Base-by-base conservation (phyloP, 2,329 filamentous ascomycete species). In the Monosporascus sp. region DNA sequence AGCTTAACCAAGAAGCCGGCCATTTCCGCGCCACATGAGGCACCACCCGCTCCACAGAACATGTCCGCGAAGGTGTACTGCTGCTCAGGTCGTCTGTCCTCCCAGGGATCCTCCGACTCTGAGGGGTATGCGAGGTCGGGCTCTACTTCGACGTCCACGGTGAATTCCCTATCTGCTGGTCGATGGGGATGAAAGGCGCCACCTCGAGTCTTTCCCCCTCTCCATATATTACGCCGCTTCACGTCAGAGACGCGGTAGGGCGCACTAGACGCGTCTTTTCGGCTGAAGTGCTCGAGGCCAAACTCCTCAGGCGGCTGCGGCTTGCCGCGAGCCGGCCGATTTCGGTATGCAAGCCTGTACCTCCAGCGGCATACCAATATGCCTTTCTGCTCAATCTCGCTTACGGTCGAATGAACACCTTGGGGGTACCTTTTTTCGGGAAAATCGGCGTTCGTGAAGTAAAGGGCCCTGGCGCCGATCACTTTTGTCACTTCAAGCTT, bases 1-100 rank as follows among this genome's bases (percentile, higher is more conserved):
- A 82, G 84, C 24, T 72, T 70, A 0, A 89, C 63, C 3, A 74
- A 68, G 15, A 91, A 70, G 0, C 88, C 87, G 8, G 65, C 63
- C 24, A 58, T 58, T 35, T 47, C 52, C 1, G 82, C 84, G 4
- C 82, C 84, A 9, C 72, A 70, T 0, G 82, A 82, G 6, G 77
- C 75, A 14, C 84, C 84, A 0, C 85, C 85, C 15, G 75, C 81
- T 15, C 85, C 84, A 47, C 80, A 83, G 58, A 85, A 88, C 4
- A 75, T 76, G 59, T 88, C 85, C 0, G 75, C 82, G 53, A 83
- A 82, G 0, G 80, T 83, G 52, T 83, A 83, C 51, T 72, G 70
- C 47, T 72, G 67, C 2, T 65, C 63, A 2, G 55, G 55, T 18
- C 60, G 56, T 49, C 62, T 63, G 9, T 47, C 52, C 2, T 61